Evolutionary conservation across 192 early-diverging fungal genomes (phyloP), one percentile per base, ranked within the genome.

Genomic region (Linnemannia zychae): DNA sequence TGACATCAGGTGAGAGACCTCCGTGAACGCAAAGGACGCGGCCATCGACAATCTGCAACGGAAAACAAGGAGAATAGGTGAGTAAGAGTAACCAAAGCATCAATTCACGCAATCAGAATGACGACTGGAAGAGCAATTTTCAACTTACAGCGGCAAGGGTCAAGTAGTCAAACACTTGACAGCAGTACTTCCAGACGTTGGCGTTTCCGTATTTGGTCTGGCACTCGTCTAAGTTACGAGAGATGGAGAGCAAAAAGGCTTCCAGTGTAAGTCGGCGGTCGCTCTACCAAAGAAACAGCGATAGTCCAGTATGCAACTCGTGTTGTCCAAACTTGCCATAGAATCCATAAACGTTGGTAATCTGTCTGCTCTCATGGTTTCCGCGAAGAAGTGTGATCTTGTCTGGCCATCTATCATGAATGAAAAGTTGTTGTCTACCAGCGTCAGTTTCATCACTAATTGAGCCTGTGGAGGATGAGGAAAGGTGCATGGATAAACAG

Each of bases 281-380:
- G 57, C 28, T 31, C 24, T n/a, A 28, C 31, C 57, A 24, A 31
- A 12, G 28, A 31, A 20, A 11, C 24, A 63, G 28, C 57, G 28
- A 63, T 31, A 63, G 28, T 63, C 57, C 57, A 63, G 28, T 13
- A 3, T 15, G 11, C 12, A 24, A 7, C 13, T 28, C 28, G 15
- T n/a, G 24, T 31, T 63, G 9, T 31, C 11, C 57, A 24, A 63
- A 73, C 72, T 73, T 73, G 73, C 96, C 96, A 88, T 96, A 98
- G 87, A 98, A 98, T 33, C 97, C 97, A 88, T 98, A 98, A 22
- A 99, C 97, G 79, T 98, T 97, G 12, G 98, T 99, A 79, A 99
- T 98, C 84, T 99, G 97, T 73, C 97, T 88, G 78, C 96, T 96
- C 88, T 99, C 98, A 88, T 99, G 98, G 88, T 99, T 99, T 74